Evolutionary conservation across 805 yeast species (phyloP).

Genomic region (Suhomyces prunicola): DNA sequence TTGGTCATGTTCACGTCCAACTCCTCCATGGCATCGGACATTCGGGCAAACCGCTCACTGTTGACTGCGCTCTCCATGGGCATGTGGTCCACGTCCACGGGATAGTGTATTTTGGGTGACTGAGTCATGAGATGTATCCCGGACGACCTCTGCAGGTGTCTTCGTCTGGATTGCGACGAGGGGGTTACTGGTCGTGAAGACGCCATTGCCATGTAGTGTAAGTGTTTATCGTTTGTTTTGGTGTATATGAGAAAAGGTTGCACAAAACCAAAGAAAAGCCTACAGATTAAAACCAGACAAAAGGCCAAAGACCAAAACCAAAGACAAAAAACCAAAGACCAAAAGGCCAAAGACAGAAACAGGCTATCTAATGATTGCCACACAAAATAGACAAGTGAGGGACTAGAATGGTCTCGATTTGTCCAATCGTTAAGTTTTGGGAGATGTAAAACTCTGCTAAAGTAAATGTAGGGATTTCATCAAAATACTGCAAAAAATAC

Average conservation of each 20-base stretch:
- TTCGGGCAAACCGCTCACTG: slow-evolving; percentile 40
- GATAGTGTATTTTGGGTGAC: slow-evolving; percentile 45
- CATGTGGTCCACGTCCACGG: slow-evolving; percentile 35
- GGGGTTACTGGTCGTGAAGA: slow-evolving; percentile 24
- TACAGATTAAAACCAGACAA: too few relatives aligned
- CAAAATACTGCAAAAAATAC: not conserved
- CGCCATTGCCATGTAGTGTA: slow-evolving; percentile 4
- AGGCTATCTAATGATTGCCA: too few relatives aligned
- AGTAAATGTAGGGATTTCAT: too few relatives aligned
- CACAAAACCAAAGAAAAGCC: not conserved
- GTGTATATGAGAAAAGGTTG: not conserved
- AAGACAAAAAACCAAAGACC: too few relatives aligned
- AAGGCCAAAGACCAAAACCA: too few relatives aligned
- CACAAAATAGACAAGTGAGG: too few relatives aligned
- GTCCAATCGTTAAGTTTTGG: too few relatives aligned
- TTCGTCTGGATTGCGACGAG: slow-evolving; percentile 13
- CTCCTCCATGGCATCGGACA: slow-evolving; percentile 50
- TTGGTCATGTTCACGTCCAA: slow-evolving; percentile 58
- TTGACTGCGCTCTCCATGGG: slow-evolving; percentile 42
- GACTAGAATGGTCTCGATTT: too few relatives aligned
- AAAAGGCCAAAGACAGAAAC: too few relatives aligned
- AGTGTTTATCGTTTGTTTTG: not conserved
- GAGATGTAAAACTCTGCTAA: too few relatives aligned
- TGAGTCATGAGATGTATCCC: slow-evolving; percentile 27
- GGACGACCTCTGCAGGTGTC: slow-evolving; percentile 23